phyloP scores from a whole-genome alignment of 2,329 filamentous ascomycete genomes.

The Teratosphaeria epicoccoides region DNA sequence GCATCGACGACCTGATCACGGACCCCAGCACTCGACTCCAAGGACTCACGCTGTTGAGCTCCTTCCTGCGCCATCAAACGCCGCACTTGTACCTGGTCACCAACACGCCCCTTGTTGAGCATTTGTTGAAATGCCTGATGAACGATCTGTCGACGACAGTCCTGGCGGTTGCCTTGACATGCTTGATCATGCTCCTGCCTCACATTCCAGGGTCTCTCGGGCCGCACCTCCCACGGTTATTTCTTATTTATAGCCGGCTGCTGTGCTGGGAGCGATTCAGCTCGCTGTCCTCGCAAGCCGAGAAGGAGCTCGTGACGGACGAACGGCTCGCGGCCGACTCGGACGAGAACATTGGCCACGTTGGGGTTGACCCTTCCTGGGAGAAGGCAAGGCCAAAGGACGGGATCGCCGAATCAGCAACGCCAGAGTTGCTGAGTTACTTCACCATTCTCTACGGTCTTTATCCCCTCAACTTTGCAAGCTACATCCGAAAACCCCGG shows the following conservation, averaged over 20 bases:
- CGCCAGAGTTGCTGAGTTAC: constrained; percentile 61
- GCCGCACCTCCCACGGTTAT: constrained; percentile 58
- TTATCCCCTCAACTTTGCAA: constrained; percentile 78
- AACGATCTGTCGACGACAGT: constrained; percentile 67
- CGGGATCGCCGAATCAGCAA: constrained; percentile 50
- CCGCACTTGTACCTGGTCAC: constrained; percentile 66
- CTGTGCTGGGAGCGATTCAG: constrained; percentile 63
- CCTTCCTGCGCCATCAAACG: constrained; percentile 65
- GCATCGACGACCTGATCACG: constrained; percentile 55
- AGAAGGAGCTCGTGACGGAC: constrained; percentile 26
- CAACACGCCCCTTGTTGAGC: constrained; percentile 60
- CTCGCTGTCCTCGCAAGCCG: constrained; percentile 23
- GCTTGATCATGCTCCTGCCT: constrained; percentile 70
- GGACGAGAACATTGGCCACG: constrained; percentile 29
- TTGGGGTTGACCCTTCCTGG: constrained; percentile 43
- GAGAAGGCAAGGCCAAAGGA: constrained; percentile 52
- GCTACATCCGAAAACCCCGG: constrained; percentile 73
- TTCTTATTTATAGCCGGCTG: constrained; percentile 70
- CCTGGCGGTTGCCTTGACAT: constrained; percentile 63
- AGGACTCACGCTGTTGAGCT: constrained; percentile 55
- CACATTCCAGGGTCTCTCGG: constrained; percentile 66
- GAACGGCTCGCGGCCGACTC: constrained; percentile 24
- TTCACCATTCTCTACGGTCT: constrained; percentile 76
- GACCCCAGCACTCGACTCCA: constrained; percentile 54
- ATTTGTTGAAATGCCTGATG: constrained; percentile 63